Base-by-base conservation (phyloP, 2,329 filamentous ascomycete species). In the Fusarium robinianum region DNA sequence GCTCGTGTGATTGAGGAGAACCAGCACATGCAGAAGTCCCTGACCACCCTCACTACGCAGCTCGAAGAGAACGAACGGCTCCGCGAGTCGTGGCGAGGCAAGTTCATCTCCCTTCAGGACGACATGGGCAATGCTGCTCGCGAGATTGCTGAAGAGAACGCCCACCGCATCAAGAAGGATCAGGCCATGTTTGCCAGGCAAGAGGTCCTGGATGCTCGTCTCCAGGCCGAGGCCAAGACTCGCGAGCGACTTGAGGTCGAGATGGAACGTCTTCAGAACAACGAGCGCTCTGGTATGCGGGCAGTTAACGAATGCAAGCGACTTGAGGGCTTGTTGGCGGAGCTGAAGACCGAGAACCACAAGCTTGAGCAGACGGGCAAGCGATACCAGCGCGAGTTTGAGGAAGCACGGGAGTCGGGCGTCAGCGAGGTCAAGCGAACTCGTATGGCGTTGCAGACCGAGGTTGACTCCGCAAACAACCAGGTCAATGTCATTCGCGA, bases 21-120 rank as follows among this genome's bases (percentile, higher is more conserved):
- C 57, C 88, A 86, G 66, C 84, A 86, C 53, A 74, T 96, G 43
- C 83, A 84, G 57, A 83, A 81, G 63, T 83, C 84, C 19, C 81
- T 95, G 45, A 81, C 85, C 49, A 85, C 83, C 15, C 76, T 96
- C 41, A 83, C 84, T 50, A 80, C 80, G 31, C 90, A 95, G 63
- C 81, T 94, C 27, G 85, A 94, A 61, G 91, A 96, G 70, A 92
- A 90, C 61, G 84, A 91, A 62, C 83, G 86, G 52, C 80, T 95
- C 46, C 85, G 90, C 45, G 89, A 96, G 64, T 83, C 79, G 49
- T 91, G 95, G 80, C 85, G 90, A 55, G 76, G 77, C 65, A 95
- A 94, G 68, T 87, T 96, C 61, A 82, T 92, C 58, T 83, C 83
- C 47, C 75, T 99, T 25, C 91, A 97, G 68, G 81, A 90, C 52